A percentile compares a stretch with the other conserved stretches of the same genome.
phyloP scores from a whole-genome alignment of 306 rosid species.

The Trifolium repens region DNA sequence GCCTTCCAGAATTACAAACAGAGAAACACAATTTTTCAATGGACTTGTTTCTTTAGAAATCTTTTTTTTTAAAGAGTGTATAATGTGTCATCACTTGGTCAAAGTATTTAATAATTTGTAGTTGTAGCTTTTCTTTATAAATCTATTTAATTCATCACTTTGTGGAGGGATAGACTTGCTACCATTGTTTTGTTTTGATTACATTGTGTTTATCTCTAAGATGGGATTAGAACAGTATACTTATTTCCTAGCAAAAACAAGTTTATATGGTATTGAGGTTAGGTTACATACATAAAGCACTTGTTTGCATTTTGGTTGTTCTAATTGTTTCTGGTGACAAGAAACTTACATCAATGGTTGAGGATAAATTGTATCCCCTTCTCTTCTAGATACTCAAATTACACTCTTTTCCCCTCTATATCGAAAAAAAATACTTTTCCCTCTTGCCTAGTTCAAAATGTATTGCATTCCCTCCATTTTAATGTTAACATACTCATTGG shows the following conservation, averaged over 20 bases:
- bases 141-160: slow-evolving; percentile 14
- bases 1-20: not conserved
- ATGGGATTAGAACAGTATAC: slow-evolving; percentile 3
- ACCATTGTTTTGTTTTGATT: slow-evolving; percentile 7
- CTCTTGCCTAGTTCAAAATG: not conserved
- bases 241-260: slow-evolving; percentile 1
- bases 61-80: not conserved
- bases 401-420: not conserved
- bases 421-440: not conserved
- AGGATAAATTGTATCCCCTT: not conserved
- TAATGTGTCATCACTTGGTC: not conserved
- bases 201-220: slow-evolving; percentile 17
- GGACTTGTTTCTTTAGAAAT: not conserved
- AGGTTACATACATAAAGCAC: not conserved
- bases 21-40: not conserved
- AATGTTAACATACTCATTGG: not conserved
- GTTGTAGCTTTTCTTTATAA: not conserved
- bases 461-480: not conserved
- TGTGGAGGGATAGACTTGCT: slow-evolving; percentile 19
- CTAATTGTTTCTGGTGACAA: slow-evolving; percentile 25
- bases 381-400: slow-evolving; percentile 10
- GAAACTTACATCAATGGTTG: slow-evolving; percentile 12
- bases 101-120: not conserved
- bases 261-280: slow-evolving; percentile 9
- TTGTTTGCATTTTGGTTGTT: slow-evolving; percentile 22